Evolutionary conservation across 768 basidiomycete genomes (phyloP), one percentile per base, ranked within the genome.

Genomic region (Scleroderma citrinum): DNA sequence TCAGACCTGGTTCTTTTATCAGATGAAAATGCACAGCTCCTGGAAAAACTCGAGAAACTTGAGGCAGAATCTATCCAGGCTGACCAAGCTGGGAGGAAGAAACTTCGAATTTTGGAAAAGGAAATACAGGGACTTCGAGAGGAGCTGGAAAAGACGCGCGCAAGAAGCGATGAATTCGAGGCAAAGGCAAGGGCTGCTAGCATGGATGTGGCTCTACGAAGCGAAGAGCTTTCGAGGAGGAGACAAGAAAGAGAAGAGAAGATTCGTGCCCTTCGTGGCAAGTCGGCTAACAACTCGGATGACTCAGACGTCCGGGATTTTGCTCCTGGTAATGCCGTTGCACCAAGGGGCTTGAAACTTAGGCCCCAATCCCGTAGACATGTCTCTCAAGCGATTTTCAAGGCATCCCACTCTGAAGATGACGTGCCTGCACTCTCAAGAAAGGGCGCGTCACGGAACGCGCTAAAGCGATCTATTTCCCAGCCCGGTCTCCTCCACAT

Each of bases 21-120:
- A 1, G 86, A 89, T 59, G 89, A 93, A 67, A 93, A 93, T 57
- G 80, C 83, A 0, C 88, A 92, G 54, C 81, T 93, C 14, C 68
- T 87, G 4, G 67, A 75, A 21, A 88, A 89, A 55, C 74, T 93
- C 5, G 85, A 91, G 65, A 76, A 76, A 51, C 75, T 93, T 10
- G 86, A 92, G 61, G 64, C 74, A 1, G 89, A 92, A 51, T 81
- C 88, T 14, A 65, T 64, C 11, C 76, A 76, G 38, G 74, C 83
- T 2, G 88, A 92, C 56, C 76, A 76, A 32, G 71, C 75, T 1
- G 87, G 90, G 12, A 76, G 83, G 50, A 76, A 80, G 30, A 82
- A 80, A 56, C 71, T 94, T 17, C 80, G 82, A 38, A 75, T 75
- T 59, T 65, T 94, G 45, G 89, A 92, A 67, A 82, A 80, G 62